Evolutionary conservation across 768 basidiomycete species (phyloP), one percentile per base, ranked within the genome.

Genomic region (Multifurca ochricompacta): DNA sequence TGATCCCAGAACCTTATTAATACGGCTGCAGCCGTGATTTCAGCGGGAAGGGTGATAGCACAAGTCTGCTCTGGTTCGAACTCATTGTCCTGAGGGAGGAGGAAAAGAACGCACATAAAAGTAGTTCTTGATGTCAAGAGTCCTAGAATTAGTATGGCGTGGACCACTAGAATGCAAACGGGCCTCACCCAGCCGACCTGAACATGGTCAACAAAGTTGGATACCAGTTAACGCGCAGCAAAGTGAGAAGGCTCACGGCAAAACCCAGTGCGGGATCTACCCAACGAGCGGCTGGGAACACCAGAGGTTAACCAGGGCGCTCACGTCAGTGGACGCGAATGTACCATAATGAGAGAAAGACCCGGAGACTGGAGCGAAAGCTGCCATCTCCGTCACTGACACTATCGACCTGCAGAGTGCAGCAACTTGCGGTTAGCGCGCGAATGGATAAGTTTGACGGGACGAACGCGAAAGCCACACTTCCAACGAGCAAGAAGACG

Each of bases 251-350:
- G 51, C 68, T 56, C 27, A 68, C 66, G 6, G 66, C 66, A 23
- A 68, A 69, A 25, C 67, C 66, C 6, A 60, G 11, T 4, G 67
- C 68, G 21, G 68, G 68, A 49, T 68, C 67, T 39, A 68, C 37
- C 67, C 68, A 68, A 47, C 68, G 64, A 40, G 64, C 68, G 37
- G 63, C 68, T 68, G 41, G n/a, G 18, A 37, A 44, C 2, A 16
- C 27, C 25, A 7, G 6, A 23, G 13, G 32, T 32, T 41, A 61
- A 37, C 50, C 18, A 8, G 11, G 23, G 4, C 7, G 11, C 9
- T 23, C 34, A 16, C 14, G 13, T 51, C 6, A 3, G 10, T 6
- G 19, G 32, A 3, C 25, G 9, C 16, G 3, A 10, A 46, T 65
- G 23, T 37, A 67, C 67, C 62, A 14, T 65, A 69, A 16, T 64